phyloP scores from a whole-genome alignment of 352 stramenopile species.

The Globisporangium splendens region DNA sequence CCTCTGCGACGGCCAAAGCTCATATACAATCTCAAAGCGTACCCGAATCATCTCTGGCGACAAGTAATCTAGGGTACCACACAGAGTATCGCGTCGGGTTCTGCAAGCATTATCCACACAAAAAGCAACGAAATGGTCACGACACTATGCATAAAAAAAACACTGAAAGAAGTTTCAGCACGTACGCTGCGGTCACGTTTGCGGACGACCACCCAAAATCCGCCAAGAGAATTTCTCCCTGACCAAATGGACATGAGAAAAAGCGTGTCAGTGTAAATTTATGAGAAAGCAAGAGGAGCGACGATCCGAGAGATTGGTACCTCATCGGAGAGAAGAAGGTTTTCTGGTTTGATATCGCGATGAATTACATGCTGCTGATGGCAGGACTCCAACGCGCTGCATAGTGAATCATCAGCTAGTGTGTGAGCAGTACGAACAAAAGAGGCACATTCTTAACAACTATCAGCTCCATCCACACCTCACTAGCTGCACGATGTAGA shows the following conservation, averaged over 20 bases:
- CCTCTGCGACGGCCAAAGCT: too few relatives aligned
- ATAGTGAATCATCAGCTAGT: neutral
- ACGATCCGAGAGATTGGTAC: constrained; percentile 13
- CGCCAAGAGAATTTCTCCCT: constrained; percentile 96
- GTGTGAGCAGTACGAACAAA: too few relatives aligned
- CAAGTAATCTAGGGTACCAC: constrained; percentile 99
- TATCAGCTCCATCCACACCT: constrained; percentile 23
- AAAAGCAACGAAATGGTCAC: neutral
- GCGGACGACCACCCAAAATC: constrained; percentile 99
- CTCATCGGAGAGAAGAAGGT: constrained; percentile 84
- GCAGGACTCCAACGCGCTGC: constrained; percentile 57
- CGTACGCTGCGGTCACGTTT: constrained; percentile 73
- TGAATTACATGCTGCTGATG: constrained; percentile 89
- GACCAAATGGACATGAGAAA: neutral
- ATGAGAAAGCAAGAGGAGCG: too few relatives aligned
- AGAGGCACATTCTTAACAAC: too few relatives aligned
- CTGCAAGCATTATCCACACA: constrained; percentile 16
- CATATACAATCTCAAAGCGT: too few relatives aligned
- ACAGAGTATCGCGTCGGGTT: constrained; percentile 95
- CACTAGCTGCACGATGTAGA: constrained; percentile 71
- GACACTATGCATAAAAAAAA: neutral
- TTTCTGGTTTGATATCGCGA: constrained; percentile 96
- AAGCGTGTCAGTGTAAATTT: constrained; percentile 1
- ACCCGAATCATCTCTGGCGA: constrained; percentile 98
- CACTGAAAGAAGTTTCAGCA: neutral